Base-by-base conservation (phyloP, 1,139 yeast genomes). In the Yarrowia galli region DNA sequence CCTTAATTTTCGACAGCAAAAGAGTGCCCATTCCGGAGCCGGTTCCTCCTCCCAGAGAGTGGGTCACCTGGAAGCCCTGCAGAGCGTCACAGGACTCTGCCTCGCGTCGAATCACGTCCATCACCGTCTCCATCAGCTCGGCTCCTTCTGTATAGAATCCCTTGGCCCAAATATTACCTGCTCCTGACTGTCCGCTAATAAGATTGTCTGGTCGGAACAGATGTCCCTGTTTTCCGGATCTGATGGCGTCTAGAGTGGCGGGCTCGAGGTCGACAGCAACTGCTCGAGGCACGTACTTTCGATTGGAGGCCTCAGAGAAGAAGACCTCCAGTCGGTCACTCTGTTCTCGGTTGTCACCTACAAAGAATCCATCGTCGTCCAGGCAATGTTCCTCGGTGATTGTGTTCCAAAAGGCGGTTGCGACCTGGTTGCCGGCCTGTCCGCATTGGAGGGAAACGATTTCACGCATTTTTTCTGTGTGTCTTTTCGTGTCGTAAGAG, bases 101-200 rank as follows among this genome's bases (percentile, higher is more conserved):
- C 80, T 92, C 97, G 79, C 97, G 89, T 82, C 97, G 88, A 68
- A 92, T 87, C 56, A 89, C 92, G 73, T 92, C 97, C 83, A 92
- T 81, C 42, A 92, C 97, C 38, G 92, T 86, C 77, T 92, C 97
- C 67, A 91, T 95, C 72, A 92, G 84, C 82, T 92, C 97, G 6
- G 97, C 97, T 74, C 97, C 97, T 79, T 92, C 97, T 61, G 97
- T 92, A 82, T 92, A 92, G 80, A 91, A 96, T 77, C 97, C 97
- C 80, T 91, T 92, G 70, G 97, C 97, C 97, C 97, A 92, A 74
- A 90, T 96, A 76, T 92, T 92, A 74, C 97, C 97, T 8, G 97
- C 97, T 48, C 96, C 89, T 42, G 95, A 87, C 79, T 91, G 96
- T 67, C 97, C 97, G 75, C 87, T 90, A 72, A 92, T 89, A 74